Conservation (phyloP, 2,329 filamentous ascomycete genomes). For the Xylariomycetidae sp. region DNA sequence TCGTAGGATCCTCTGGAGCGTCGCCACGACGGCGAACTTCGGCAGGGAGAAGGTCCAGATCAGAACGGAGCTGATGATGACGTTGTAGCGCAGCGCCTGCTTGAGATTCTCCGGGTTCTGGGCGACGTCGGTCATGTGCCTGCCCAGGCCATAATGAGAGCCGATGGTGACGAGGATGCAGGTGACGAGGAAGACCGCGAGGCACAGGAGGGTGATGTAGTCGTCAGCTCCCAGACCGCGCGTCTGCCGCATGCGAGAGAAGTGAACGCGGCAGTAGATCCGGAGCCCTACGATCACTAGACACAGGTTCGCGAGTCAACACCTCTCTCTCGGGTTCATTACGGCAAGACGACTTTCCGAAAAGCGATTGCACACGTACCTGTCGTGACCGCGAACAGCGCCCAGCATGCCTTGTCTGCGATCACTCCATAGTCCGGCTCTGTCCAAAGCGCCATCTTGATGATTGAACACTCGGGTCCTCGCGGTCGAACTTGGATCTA, state of each 20-base stretch:
- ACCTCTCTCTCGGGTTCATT: too few species aligned
- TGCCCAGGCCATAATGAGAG: conserved; percentile 22
- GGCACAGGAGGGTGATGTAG: conserved; percentile 25
- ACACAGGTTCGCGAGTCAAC: conserved; percentile 1
- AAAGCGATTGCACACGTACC: conserved; percentile 7
- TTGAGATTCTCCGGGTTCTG: conserved; percentile 8
- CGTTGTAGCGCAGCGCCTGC: conserved; percentile 24
- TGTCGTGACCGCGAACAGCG: conserved; percentile 16
- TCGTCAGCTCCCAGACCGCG: conserved; percentile 27
- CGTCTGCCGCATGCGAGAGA: conserved; percentile 8
- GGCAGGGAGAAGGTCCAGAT: conserved; percentile 31
- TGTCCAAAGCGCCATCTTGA: too few species aligned
- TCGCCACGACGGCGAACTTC: conserved; percentile 29
- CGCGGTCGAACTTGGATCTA: too few species aligned
- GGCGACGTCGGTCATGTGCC: conserved; percentile 16
- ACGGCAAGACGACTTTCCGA: too few species aligned
- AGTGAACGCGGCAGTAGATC: conserved; percentile 19
- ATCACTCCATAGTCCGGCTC: conserved; percentile 10
- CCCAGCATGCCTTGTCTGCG: conserved; percentile 13
- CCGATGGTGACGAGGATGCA: conserved; percentile 25
- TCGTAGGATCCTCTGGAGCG: conserved; percentile 26
- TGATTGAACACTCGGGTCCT: too few species aligned
- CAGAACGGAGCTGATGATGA: conserved; percentile 24
- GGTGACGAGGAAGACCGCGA: conserved; percentile 22
- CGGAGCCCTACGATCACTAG: conserved; percentile 24